Evolutionary conservation across 768 basidiomycete species (phyloP).

Genomic region (Clitopilus hobsonii): DNA sequence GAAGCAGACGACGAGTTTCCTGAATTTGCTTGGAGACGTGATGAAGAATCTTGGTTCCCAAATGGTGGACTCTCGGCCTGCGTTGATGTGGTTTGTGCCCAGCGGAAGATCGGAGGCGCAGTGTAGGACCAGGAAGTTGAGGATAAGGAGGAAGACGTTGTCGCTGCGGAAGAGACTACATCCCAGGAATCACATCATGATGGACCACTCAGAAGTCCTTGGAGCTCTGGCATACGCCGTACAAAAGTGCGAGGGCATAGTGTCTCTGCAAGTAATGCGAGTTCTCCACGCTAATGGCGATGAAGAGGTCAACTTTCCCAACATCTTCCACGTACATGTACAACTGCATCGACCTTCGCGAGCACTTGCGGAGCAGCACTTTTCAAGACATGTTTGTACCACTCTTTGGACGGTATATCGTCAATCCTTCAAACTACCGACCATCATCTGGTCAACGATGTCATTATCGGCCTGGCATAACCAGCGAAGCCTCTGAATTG

Average conservation of each 20-base stretch:
- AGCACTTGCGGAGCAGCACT: slow-evolving; percentile 75
- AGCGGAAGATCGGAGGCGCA: slow-evolving; percentile 44
- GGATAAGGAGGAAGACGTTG: slow-evolving; percentile 29
- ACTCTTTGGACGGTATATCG: slow-evolving; percentile 76
- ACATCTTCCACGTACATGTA: slow-evolving; percentile 90
- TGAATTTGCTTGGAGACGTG: slow-evolving; percentile 81
- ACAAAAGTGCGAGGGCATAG: slow-evolving; percentile 52
- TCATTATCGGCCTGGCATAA: slow-evolving; percentile 72
- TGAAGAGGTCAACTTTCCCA: slow-evolving; percentile 94
- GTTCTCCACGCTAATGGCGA: slow-evolving; percentile 82
- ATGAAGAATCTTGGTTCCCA: slow-evolving; percentile 77
- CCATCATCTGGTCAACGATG: slow-evolving; percentile 88
- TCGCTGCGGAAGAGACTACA: slow-evolving; percentile 46
- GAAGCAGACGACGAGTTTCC: slow-evolving; percentile 79
- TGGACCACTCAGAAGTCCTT: slow-evolving; percentile 83
- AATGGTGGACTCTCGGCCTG: slow-evolving; percentile 66
- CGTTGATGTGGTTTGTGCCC: slow-evolving; percentile 59
- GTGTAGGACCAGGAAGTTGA: slow-evolving; percentile 33
- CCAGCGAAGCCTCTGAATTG: slow-evolving; percentile 77
- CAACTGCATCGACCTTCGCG: slow-evolving; percentile 87
- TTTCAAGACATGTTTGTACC: slow-evolving; percentile 84
- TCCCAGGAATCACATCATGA: slow-evolving; percentile 76
- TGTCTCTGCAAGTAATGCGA: slow-evolving; percentile 71
- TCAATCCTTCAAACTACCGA: slow-evolving; percentile 57
- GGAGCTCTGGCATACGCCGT: slow-evolving; percentile 76